These are phyloP conservation scores for Globisporangium acanthophoron DNA, from an alignment of 352 stramenopile species.

Conservation along the genomic window DNA sequence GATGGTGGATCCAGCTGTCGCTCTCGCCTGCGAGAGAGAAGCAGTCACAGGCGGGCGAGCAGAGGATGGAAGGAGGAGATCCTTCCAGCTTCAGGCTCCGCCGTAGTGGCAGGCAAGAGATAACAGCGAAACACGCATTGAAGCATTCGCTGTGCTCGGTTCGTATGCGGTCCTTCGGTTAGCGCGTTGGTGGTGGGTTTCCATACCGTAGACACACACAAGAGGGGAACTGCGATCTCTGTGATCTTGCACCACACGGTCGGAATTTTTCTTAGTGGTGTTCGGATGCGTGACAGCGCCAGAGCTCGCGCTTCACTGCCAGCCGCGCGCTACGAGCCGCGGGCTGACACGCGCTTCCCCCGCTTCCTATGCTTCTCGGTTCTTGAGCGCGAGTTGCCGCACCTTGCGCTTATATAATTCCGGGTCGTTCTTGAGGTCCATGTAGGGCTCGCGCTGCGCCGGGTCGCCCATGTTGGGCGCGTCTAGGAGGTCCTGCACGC, in stretches of 20 bases:
- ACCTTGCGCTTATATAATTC: constrained; percentile 87
- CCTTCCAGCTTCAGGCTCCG: neutral
- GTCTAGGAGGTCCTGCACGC: constrained; percentile 91
- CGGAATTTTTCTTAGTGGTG: neutral
- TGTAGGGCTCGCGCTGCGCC: constrained; percentile 82
- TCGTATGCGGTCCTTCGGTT: too few species aligned
- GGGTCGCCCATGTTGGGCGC: constrained; percentile 86
- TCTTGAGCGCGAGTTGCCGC: constrained; percentile 76
- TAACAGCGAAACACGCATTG: neutral
- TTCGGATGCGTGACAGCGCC: neutral
- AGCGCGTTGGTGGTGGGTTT: too few species aligned
- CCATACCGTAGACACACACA: too few species aligned
- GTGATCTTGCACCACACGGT: too few species aligned
- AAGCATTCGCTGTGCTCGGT: neutral
- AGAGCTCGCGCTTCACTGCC: neutral
- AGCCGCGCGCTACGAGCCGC: too few species aligned
- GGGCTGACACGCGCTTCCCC: neutral
- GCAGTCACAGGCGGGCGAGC: neutral
- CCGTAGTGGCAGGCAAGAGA: too few species aligned
- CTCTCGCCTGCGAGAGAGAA: neutral
- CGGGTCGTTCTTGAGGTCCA: constrained; percentile 88
- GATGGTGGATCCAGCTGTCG: neutral
- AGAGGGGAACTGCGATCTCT: too few species aligned
- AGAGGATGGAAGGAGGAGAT: neutral
- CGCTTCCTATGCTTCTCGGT: constrained; percentile 62